Conservation (phyloP, 2,329 filamentous ascomycete species). For the Paraconiothyrium sp. region DNA sequence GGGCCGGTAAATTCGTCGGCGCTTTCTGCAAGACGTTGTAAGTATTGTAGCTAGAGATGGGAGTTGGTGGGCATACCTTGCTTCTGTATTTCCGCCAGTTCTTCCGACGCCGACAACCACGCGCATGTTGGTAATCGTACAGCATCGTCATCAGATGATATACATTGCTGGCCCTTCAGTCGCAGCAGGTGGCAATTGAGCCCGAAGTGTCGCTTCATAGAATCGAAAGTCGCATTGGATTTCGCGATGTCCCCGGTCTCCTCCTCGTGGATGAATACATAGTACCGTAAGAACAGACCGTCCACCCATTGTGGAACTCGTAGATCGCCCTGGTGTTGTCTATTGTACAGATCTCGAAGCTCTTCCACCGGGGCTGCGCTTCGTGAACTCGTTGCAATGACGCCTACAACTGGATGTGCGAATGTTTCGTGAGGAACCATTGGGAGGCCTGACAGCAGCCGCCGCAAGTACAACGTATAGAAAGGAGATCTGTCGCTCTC, state of each 20-base stretch:
- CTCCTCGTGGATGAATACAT: constrained; percentile 95
- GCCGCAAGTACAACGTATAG: constrained; percentile 84
- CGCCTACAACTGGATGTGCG: constrained; percentile 89
- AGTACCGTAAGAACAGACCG: constrained; percentile 92
- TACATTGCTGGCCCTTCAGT: constrained; percentile 83
- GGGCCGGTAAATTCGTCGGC: constrained; percentile 77
- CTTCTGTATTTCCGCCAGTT: constrained; percentile 76
- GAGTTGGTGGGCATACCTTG: constrained; percentile 59
- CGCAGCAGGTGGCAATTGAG: constrained; percentile 92
- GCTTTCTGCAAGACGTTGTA: constrained; percentile 56
- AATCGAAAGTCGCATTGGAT: constrained; percentile 90
- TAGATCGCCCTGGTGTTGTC: constrained; percentile 80
- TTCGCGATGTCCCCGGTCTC: constrained; percentile 91
- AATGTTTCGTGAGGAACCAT: constrained; percentile 91
- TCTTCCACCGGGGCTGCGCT: constrained; percentile 87
- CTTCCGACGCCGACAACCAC: constrained; percentile 89
- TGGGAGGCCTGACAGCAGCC: constrained; percentile 81
- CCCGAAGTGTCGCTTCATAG: constrained; percentile 99
- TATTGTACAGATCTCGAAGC: constrained; percentile 81
- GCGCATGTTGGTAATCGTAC: constrained; percentile 81
- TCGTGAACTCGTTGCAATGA: constrained; percentile 93
- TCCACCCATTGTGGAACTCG: constrained; percentile 86
- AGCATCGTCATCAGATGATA: constrained; percentile 91
- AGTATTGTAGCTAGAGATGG: background rate
- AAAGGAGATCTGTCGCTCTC: constrained; percentile 72